Evolutionary conservation across 805 yeast genomes (phyloP).

Genomic region (Saccharomycopsis microspora): DNA sequence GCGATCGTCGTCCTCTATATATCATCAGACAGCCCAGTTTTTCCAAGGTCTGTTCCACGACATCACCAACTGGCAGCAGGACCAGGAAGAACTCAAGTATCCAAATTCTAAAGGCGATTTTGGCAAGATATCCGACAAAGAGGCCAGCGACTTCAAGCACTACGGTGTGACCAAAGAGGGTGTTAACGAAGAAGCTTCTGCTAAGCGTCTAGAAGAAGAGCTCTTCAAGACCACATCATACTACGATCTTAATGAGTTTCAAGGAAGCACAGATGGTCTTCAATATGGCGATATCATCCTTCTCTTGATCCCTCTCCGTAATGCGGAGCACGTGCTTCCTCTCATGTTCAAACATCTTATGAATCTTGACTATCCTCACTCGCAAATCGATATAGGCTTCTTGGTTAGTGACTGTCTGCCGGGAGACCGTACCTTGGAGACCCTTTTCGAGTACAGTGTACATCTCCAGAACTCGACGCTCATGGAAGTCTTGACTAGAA

Average conservation of each 20-base stretch:
- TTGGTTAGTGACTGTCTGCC: constrained; percentile 74
- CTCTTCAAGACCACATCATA: constrained; percentile 44
- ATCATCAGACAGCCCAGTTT: not conserved
- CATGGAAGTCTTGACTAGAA: constrained; percentile 31
- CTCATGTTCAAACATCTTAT: constrained; percentile 79
- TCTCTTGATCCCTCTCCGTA: constrained; percentile 84
- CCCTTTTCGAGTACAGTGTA: constrained; percentile 46
- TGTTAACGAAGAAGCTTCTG: not conserved
- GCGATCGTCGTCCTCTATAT: not conserved
- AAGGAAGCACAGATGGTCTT: constrained; percentile 69
- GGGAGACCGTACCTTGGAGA: constrained; percentile 1
- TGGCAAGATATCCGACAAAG: not conserved
- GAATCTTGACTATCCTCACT: constrained; percentile 78
- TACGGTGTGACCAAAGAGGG: constrained; percentile 5
- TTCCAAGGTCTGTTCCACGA: constrained; percentile 4
- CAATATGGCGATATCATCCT: constrained; percentile 65
- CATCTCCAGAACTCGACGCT: constrained; percentile 65
- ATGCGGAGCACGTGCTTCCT: constrained; percentile 82
- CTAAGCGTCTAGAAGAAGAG: constrained; percentile 26
- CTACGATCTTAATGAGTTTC: constrained; percentile 60
- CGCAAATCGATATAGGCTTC: constrained; percentile 72
- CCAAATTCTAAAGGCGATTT: constrained; percentile 13
- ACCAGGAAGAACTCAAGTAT: constrained; percentile 12
- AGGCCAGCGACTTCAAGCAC: constrained; percentile 6
- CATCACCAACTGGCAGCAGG: constrained; percentile 16